phyloP scores from a whole-genome alignment of 1,139 yeast species.

The Geotrichum phurueaensis region DNA sequence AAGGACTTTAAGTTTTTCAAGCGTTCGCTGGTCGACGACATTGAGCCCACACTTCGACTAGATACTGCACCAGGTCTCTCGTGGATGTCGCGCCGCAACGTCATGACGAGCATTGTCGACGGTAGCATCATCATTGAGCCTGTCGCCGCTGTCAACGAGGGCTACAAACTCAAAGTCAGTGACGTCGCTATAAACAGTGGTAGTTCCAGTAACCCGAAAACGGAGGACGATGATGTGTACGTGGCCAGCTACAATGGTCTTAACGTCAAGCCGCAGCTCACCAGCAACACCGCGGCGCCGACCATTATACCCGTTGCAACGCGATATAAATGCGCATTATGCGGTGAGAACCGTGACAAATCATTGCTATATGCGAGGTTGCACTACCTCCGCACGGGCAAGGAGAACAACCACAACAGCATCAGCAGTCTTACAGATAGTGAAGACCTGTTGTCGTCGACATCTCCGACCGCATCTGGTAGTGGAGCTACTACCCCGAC shows the following conservation, averaged over 20 bases:
- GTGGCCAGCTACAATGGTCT: constrained; percentile 3
- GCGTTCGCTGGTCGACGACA: constrained; percentile 64
- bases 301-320: constrained; percentile 57
- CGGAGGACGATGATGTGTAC: not conserved
- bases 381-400: constrained; percentile 51
- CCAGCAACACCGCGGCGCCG: constrained; percentile 36
- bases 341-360: constrained; percentile 70
- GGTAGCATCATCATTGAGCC: constrained; percentile 85
- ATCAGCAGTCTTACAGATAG: not conserved
- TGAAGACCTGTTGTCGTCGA: not conserved
- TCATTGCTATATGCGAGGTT: constrained; percentile 71
- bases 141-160: constrained; percentile 74
- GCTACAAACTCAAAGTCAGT: constrained; percentile 19
- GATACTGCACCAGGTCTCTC: constrained; percentile 58
- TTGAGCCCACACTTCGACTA: constrained; percentile 62
- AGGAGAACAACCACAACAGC: constrained; percentile 18
- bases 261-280: constrained; percentile 1
- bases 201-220: not conserved
- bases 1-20: constrained; percentile 60
- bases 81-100: constrained; percentile 52
- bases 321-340: constrained; percentile 66
- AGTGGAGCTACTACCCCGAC: not conserved
- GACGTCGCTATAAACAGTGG: constrained; percentile 1
- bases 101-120: constrained; percentile 65
- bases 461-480: not conserved